These are phyloP conservation scores for Cryptosporidium tyzzeri DNA, from an alignment of 169 alveolate species.

Conservation along the genomic window DNA sequence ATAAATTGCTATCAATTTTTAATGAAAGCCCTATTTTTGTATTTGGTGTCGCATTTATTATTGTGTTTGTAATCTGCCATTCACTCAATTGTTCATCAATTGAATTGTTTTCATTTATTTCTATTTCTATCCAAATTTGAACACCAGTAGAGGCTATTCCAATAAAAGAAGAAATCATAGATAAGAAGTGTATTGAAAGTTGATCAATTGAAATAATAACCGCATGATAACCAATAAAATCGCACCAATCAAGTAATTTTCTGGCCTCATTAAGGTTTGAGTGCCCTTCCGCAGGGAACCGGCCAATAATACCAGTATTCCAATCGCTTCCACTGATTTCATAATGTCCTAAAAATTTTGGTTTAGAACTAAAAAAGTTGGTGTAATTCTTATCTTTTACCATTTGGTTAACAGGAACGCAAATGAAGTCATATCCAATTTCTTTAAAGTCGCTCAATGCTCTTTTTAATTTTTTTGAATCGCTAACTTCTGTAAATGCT, in stretches of 20 bases:
- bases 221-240: conserved; percentile 71
- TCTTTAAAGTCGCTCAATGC: background rate
- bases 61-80: conserved; percentile 22
- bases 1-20: background rate
- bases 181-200: conserved; percentile 12
- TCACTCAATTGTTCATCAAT: conserved; percentile 33
- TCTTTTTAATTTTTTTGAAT: conserved; percentile 13
- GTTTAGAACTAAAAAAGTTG: background rate
- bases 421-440: conserved; percentile 61
- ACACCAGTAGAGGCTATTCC: background rate
- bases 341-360: conserved; percentile 23
- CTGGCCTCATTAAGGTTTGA: background rate
- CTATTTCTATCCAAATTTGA: conserved; percentile 49
- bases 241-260: conserved; percentile 43
- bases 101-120: background rate
- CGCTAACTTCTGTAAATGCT: background rate
- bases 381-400: background rate
- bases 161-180: conserved; percentile 26
- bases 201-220: conserved; percentile 5
- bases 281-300: conserved; percentile 13
- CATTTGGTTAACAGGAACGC: conserved; percentile 17
- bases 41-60: background rate
- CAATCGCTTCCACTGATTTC: conserved; percentile 29
- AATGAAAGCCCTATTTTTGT: conserved; percentile 27
- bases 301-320: conserved; percentile 52